Evolutionary conservation across 305 asterid genomes (phyloP), one percentile per base, ranked within the genome.

Genomic region (Fraxinus albicans): DNA sequence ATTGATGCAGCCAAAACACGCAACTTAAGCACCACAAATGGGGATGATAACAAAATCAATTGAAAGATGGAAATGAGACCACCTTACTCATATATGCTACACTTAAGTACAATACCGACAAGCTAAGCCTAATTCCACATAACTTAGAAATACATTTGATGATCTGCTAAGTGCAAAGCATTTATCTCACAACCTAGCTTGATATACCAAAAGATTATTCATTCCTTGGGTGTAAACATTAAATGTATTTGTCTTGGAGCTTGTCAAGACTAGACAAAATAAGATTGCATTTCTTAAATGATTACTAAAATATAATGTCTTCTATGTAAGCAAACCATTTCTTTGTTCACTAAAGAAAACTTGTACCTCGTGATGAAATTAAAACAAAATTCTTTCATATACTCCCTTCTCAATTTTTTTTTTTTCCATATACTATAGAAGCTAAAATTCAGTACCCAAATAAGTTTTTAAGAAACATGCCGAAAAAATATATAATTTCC

Each of bases 1-100:
- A 85, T 44, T 80, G 19, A 65, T 76, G 79, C 77, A 5, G 8
- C n/a, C 74, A 44, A 78, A 74, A 73, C 80, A 83, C 50, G 33
- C 35, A 3, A 65, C 73, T 25, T 25, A 10, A 25, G 73, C 70
- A 19, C 31, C 10, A 9, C 15, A 29, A 65, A 23, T 8, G 29
- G 29, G 34, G 73, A 65, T 60, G 70, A n/a, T 60, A 8, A 63
- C 72, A 67, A 9, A 25, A 27, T 67, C 36, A 29, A 67, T 10
- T 67, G 74, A 25, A 67, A 25, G 74, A 8, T 67, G 35, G 74
- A 25, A 63, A 63, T 63, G 27, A 33, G 19, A 23, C 4, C 72
- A 2, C 25, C 31, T 21, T 23, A 63, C 72, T 6, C 33, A 23
- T 25, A 63, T 8, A 63, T 8, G 33, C 25, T 2, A 63, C 72